A percentile compares a stretch with the other conserved stretches of the same genome.
These are phyloP conservation scores for Xerocomus spinulosus DNA, from an alignment of 768 basidiomycete species.

Conservation along the genomic window DNA sequence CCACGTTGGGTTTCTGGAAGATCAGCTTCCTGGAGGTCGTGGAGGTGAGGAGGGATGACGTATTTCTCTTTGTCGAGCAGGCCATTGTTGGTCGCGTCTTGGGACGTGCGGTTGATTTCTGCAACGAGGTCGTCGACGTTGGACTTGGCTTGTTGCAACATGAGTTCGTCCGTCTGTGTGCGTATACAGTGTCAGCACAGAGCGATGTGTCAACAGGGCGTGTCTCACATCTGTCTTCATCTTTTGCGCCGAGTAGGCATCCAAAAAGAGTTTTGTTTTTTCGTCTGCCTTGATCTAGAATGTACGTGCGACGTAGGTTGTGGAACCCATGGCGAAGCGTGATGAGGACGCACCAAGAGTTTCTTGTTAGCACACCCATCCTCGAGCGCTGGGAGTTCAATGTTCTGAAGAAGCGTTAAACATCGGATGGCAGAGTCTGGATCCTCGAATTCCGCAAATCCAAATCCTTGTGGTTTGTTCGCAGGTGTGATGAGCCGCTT, in stretches of 20 bases:
- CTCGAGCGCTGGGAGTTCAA: slow-evolving; percentile 59
- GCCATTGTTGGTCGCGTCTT: slow-evolving; percentile 72
- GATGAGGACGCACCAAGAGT: slow-evolving; percentile 56
- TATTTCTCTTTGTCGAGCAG: slow-evolving; percentile 81
- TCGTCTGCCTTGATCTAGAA: slow-evolving; percentile 90
- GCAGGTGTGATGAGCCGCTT: slow-evolving; percentile 90
- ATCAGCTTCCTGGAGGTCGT: slow-evolving; percentile 94
- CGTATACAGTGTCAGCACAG: background rate
- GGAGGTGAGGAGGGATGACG: slow-evolving; percentile 91
- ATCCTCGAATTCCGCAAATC: slow-evolving; percentile 94
- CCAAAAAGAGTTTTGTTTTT: slow-evolving; percentile 84
- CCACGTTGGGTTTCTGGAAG: slow-evolving; percentile 91
- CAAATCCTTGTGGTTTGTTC: slow-evolving; percentile 94
- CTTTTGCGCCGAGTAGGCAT: slow-evolving; percentile 76
- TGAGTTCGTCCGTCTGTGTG: slow-evolving; percentile 64
- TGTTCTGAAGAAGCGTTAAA: slow-evolving; percentile 56
- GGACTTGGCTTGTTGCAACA: slow-evolving; percentile 55
- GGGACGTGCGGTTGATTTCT: slow-evolving; percentile 68
- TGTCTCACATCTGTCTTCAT: slow-evolving; percentile 78
- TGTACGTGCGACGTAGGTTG: slow-evolving; percentile 37
- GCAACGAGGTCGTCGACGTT: slow-evolving; percentile 62
- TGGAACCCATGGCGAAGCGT: slow-evolving; percentile 15
- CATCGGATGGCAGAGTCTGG: slow-evolving; percentile 86
- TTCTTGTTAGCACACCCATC: slow-evolving; percentile 60
- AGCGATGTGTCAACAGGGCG: too few species aligned